These are phyloP conservation scores for Candida sonorensis DNA, from an alignment of 805 yeast species.

Conservation along the genomic window DNA sequence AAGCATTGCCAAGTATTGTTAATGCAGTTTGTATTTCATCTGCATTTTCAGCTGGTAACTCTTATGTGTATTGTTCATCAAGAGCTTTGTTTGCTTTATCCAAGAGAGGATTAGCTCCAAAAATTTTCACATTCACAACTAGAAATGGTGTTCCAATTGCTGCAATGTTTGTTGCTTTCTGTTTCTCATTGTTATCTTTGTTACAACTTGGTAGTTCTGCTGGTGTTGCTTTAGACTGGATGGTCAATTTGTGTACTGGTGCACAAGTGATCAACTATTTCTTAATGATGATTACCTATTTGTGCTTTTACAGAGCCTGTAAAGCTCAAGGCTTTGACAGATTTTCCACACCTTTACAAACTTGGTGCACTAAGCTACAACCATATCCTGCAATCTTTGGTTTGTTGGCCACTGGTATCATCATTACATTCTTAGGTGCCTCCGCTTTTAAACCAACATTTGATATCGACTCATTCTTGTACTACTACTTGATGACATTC, in stretches of 20 bases:
- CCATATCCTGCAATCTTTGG: constrained; percentile 20
- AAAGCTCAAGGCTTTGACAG: constrained; percentile 34
- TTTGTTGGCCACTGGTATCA: constrained; percentile 25
- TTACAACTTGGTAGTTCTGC: constrained; percentile 37
- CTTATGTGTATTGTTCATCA: constrained; percentile 63
- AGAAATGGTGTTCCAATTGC: constrained; percentile 61
- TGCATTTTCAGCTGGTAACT: constrained; percentile 75
- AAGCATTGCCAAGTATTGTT: constrained; percentile 60
- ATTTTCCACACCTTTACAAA: constrained; percentile 28
- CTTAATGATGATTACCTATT: constrained; percentile 35
- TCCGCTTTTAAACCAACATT: constrained; percentile 31
- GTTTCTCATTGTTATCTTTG: constrained; percentile 58
- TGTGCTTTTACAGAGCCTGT: constrained; percentile 34
- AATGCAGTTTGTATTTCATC: constrained; percentile 66
- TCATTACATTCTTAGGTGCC: constrained; percentile 24
- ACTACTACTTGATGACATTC: constrained; percentile 33
- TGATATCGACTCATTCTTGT: constrained; percentile 29
- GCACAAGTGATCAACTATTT: constrained; percentile 39
- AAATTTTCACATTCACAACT: constrained; percentile 50
- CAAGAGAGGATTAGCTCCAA: constrained; percentile 62
- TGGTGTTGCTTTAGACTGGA: constrained; percentile 31
- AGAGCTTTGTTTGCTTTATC: constrained; percentile 56
- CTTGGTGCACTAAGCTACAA: constrained; percentile 32
- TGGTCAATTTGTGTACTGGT: constrained; percentile 38
- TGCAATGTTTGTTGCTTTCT: constrained; percentile 40